A percentile compares a stretch with the other conserved stretches of the same genome.
Conservation (phyloP, 2,329 filamentous ascomycete species). For the Raffaelea arxii region DNA sequence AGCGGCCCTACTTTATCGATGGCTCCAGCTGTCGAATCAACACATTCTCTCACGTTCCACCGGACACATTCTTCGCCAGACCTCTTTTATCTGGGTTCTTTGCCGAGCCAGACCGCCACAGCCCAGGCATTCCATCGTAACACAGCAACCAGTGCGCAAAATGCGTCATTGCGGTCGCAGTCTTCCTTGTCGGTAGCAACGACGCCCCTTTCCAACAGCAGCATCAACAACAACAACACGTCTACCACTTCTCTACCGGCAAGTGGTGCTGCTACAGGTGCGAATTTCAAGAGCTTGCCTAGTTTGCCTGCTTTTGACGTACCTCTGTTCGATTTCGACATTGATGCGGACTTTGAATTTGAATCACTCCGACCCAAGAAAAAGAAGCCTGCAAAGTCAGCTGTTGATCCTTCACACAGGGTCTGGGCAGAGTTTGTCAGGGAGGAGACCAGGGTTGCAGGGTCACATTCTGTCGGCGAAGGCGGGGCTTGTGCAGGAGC, state of each 20-base stretch:
- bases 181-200: no score
- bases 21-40: slow-evolving; percentile 29
- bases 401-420: slow-evolving; percentile 1
- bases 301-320: slow-evolving; percentile 37
- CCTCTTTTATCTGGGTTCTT: slow-evolving; percentile 14
- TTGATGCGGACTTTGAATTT: slow-evolving; percentile 32
- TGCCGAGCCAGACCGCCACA: slow-evolving; percentile 11
- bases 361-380: slow-evolving; percentile 17
- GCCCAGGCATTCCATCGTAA: slow-evolving; percentile 6
- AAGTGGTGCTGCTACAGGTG: slow-evolving; percentile 2
- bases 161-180: no score
- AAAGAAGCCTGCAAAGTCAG: neutral
- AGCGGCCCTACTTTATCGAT: slow-evolving; percentile 29
- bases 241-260: neutral
- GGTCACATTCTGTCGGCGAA: neutral
- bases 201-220: no score
- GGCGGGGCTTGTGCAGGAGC: neutral
- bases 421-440: slow-evolving; percentile 11
- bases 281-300: slow-evolving; percentile 24
- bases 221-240: neutral
- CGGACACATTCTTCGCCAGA: slow-evolving; percentile 25
- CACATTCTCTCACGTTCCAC: slow-evolving; percentile 19
- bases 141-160: no score
- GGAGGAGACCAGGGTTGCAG: neutral
- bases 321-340: slow-evolving; percentile 41